Conservation (phyloP, 768 basidiomycete species). For the Strobilomyces dryophilus region DNA sequence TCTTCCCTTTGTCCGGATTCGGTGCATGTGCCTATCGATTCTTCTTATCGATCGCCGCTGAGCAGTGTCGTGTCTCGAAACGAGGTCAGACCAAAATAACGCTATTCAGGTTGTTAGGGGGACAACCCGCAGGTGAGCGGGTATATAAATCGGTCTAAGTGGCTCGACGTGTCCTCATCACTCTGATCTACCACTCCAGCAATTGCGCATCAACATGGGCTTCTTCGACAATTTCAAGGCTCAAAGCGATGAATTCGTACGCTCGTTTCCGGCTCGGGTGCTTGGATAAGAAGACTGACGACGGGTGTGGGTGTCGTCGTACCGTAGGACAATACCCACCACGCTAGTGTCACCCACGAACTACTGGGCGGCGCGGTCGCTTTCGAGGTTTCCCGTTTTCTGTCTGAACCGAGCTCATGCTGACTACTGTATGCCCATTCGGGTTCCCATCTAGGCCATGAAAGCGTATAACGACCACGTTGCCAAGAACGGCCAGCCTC, state of each 20-base stretch:
- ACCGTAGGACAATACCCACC: background rate
- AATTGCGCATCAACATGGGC: too few species aligned
- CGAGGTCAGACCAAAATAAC: slow-evolving; percentile 1
- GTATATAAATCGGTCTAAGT: too few species aligned
- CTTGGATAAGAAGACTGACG: background rate
- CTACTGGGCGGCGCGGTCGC: slow-evolving; percentile 13
- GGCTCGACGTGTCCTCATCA: too few species aligned
- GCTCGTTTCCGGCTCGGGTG: background rate
- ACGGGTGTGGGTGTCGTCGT: background rate
- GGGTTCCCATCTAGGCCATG: slow-evolving; percentile 6
- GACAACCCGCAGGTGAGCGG: too few species aligned
- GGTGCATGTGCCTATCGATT: slow-evolving; percentile 13
- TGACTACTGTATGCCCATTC: background rate
- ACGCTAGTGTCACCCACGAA: slow-evolving; percentile 10
- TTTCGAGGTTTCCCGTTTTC: slow-evolving; percentile 12
- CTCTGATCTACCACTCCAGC: too few species aligned
- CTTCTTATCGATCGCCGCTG: slow-evolving; percentile 14
- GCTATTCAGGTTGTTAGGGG: too few species aligned
- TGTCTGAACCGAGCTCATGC: background rate
- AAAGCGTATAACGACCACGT: slow-evolving; percentile 17
- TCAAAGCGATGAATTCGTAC: too few species aligned
- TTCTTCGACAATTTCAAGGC: too few species aligned
- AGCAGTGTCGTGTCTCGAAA: slow-evolving; percentile 7
- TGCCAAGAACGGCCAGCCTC: slow-evolving; percentile 12
- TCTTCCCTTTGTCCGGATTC: background rate